phyloP scores from a whole-genome alignment of 1,284 basidiomycete genomes.

The Cystobasidium slooffiae region DNA sequence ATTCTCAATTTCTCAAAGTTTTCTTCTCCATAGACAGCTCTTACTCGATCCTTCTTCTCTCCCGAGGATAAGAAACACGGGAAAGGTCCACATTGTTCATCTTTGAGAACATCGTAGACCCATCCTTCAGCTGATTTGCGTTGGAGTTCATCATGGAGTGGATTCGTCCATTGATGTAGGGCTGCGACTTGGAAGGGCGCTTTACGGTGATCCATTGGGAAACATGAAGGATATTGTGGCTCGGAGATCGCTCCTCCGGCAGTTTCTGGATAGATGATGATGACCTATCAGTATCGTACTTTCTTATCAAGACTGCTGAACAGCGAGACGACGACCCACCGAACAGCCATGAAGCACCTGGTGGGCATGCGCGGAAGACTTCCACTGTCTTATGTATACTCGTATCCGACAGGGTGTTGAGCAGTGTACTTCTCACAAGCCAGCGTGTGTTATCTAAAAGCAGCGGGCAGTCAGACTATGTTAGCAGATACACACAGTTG shows the following conservation, averaged over 20 bases:
- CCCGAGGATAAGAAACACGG: conserved; percentile 78
- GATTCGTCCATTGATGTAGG: conserved; percentile 87
- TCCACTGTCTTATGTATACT: conserved; percentile 79
- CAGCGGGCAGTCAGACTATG: not conserved
- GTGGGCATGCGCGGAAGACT: conserved; percentile 76
- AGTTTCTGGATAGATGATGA: conserved; percentile 63
- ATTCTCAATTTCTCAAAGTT: conserved; percentile 71
- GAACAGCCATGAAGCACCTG: conserved; percentile 84
- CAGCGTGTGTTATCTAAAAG: conserved; percentile 73
- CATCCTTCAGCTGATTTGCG: conserved; percentile 72
- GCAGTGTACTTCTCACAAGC: conserved; percentile 67
- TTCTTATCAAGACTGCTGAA: too few species aligned
- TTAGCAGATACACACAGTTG: not conserved
- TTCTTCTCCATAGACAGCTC: conserved; percentile 69
- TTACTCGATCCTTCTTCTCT: conserved; percentile 56
- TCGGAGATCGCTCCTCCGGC: conserved; percentile 79
- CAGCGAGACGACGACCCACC: conserved; percentile 58
- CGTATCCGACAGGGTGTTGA: conserved; percentile 79
- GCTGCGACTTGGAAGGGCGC: conserved; percentile 83
- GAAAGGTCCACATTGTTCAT: conserved; percentile 74
- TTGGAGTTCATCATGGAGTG: conserved; percentile 73
- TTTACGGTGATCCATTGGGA: conserved; percentile 75
- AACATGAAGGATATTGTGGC: conserved; percentile 66
- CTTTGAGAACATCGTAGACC: conserved; percentile 53
- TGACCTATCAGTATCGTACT: too few species aligned